Evolutionary conservation across 305 asterid species (phyloP).

Genomic region (Rubia tinctorum): DNA sequence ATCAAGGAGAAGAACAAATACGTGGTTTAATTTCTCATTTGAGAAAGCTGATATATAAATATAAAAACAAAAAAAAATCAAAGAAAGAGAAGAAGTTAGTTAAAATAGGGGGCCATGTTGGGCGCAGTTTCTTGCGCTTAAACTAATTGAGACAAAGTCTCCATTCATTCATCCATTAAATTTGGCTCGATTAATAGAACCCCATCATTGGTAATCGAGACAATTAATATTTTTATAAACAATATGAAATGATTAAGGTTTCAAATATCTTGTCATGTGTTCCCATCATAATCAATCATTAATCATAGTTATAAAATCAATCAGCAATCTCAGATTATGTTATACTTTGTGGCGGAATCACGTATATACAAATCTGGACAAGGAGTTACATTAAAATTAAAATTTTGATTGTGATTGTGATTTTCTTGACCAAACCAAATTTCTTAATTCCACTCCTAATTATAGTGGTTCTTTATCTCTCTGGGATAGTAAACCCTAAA

Average conservation of each 20-base stretch:
- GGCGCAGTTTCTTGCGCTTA: conserved; percentile 2
- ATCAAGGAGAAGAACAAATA: not conserved
- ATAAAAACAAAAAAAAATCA: no score
- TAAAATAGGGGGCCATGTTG: conserved; percentile 16
- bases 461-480: no score
- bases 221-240: conserved; percentile 7
- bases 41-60: not conserved
- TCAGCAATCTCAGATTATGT: not conserved
- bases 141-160: conserved; percentile 21
- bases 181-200: conserved; percentile 45
- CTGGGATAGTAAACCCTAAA: no score
- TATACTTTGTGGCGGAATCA: not conserved
- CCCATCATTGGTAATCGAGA: conserved; percentile 36
- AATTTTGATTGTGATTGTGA: no score
- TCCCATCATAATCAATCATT: conserved; percentile 5
- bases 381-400: not conserved
- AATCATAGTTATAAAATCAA: not conserved
- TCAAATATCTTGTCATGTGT: not conserved
- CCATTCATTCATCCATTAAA: conserved; percentile 34
- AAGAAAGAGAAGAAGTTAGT: not conserved
- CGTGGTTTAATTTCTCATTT: not conserved
- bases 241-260: conserved; percentile 28
- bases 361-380: not conserved
- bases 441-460: no score
- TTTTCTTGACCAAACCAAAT: no score